A percentile compares a stretch with the other conserved stretches of the same genome.
phyloP scores from a whole-genome alignment of 805 yeast genomes.

The Torulaspora microellipsoides region DNA sequence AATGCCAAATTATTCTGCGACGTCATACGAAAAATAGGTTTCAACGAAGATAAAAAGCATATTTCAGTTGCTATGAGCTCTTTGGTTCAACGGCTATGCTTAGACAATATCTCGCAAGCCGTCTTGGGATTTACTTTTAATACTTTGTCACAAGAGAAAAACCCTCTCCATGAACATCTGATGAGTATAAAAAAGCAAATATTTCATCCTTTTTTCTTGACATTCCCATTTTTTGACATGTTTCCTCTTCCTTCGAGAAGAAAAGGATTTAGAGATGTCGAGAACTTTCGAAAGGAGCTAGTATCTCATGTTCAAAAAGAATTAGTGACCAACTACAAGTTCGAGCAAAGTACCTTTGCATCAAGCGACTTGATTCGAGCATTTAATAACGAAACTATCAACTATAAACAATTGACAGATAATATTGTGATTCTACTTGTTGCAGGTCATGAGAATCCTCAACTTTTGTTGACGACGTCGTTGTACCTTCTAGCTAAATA shows the following conservation, averaged over 20 bases:
- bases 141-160: slow-evolving; percentile 32
- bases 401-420: slow-evolving; percentile 47
- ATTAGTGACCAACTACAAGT: slow-evolving; percentile 30
- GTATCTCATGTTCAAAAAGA: slow-evolving; percentile 34
- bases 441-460: slow-evolving; percentile 65
- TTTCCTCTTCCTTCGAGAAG: slow-evolving; percentile 46
- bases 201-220: slow-evolving; percentile 50
- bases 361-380: slow-evolving; percentile 42
- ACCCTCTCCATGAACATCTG: slow-evolving; percentile 39
- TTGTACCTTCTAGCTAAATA: slow-evolving; percentile 45
- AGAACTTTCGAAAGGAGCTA: slow-evolving; percentile 38
- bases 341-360: slow-evolving; percentile 36
- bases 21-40: slow-evolving; percentile 19
- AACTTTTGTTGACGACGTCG: slow-evolving; percentile 44
- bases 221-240: slow-evolving; percentile 50
- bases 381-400: slow-evolving; percentile 35
- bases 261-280: slow-evolving; percentile 42
- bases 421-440: slow-evolving; percentile 51
- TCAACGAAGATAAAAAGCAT: background rate
- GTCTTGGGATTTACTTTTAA: slow-evolving; percentile 48
- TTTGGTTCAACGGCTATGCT: slow-evolving; percentile 42
- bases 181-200: slow-evolving; percentile 46
- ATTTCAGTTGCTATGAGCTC: slow-evolving; percentile 33
- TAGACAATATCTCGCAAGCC: slow-evolving; percentile 48
- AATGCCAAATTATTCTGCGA: slow-evolving; percentile 38